These are phyloP conservation scores for Mortierella sp. DNA, from an alignment of 371 early-diverging fungal species.

Conservation along the genomic window DNA sequence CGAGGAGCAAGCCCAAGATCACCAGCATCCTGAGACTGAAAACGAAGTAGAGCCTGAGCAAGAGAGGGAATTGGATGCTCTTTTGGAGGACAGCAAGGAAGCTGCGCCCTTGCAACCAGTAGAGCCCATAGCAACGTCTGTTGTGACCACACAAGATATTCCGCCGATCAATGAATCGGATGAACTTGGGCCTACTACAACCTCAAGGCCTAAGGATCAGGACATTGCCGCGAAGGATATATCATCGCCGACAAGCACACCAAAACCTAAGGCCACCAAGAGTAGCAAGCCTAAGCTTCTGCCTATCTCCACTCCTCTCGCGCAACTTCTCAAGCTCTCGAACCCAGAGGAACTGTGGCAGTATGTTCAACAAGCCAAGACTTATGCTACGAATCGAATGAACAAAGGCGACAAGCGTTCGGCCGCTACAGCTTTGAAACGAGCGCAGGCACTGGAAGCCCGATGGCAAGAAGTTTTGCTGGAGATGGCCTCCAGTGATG, in stretches of 20 bases:
- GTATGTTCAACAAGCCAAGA: slow-evolving; percentile 54
- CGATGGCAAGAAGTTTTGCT: slow-evolving; percentile 50
- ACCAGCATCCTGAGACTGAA: not conserved
- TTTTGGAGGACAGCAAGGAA: slow-evolving; percentile 13
- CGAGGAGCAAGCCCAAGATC: not conserved
- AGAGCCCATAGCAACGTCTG: not conserved
- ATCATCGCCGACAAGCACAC: not conserved
- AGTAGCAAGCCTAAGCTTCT: slow-evolving; percentile 37
- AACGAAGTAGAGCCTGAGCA: not conserved
- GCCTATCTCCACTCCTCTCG: slow-evolving; percentile 48
- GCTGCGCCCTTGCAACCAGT: slow-evolving; percentile 12
- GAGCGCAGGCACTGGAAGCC: slow-evolving; percentile 47
- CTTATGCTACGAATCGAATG: slow-evolving; percentile 46
- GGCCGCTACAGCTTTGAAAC: slow-evolving; percentile 47
- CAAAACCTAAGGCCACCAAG: slow-evolving; percentile 22
- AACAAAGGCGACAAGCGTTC: slow-evolving; percentile 56
- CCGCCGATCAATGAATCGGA: not conserved
- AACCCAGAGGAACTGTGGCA: slow-evolving; percentile 51
- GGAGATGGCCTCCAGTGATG: slow-evolving; percentile 55
- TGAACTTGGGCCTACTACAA: not conserved
- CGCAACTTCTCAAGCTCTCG: slow-evolving; percentile 31
- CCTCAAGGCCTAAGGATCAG: not conserved
- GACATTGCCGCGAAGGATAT: not conserved
- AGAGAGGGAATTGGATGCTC: slow-evolving; percentile 16
- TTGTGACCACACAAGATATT: slow-evolving; percentile 8